These are phyloP conservation scores for Haematococcus sp. DNA, from an alignment of 139 green algal genomes.

Conservation along the genomic window DNA sequence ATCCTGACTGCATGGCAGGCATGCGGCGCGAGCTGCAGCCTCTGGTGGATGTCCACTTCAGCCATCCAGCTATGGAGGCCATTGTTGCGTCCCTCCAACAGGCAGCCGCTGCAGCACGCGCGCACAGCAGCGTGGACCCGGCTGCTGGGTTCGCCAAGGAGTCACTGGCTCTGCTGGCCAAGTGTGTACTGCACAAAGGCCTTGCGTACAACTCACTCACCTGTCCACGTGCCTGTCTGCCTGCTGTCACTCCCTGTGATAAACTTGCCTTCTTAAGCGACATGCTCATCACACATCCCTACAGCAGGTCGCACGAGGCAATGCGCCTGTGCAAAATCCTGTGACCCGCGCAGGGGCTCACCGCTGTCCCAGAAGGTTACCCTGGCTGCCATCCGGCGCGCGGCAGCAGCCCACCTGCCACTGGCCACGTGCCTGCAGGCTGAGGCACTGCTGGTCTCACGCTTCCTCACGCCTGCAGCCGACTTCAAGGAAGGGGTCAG, in stretches of 20 bases:
- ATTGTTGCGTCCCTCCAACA: conserved; percentile 26
- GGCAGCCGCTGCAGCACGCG: conserved; percentile 2
- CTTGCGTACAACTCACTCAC: background rate
- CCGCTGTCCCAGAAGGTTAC: conserved; percentile 49
- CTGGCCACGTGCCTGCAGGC: conserved; percentile 60
- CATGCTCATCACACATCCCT: no score
- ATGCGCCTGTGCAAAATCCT: background rate
- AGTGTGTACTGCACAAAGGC: background rate
- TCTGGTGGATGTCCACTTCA: conserved; percentile 33
- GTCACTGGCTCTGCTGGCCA: background rate
- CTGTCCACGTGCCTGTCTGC: no score
- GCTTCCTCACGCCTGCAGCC: conserved; percentile 34
- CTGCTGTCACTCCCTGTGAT: no score
- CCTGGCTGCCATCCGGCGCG: conserved; percentile 35
- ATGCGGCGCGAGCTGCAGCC: conserved; percentile 20
- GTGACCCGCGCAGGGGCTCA: conserved; percentile 34
- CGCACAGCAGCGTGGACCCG: background rate
- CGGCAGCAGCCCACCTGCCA: conserved; percentile 9
- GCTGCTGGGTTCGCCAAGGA: background rate
- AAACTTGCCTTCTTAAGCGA: no score
- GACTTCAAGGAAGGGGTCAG: conserved; percentile 73
- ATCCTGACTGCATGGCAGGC: background rate
- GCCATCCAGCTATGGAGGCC: conserved; percentile 7
- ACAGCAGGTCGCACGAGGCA: no score
- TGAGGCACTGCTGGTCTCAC: conserved; percentile 58